phyloP scores from a whole-genome alignment of 225 moss, liverwort and hornwort species.

The Takakia lepidozioides region DNA sequence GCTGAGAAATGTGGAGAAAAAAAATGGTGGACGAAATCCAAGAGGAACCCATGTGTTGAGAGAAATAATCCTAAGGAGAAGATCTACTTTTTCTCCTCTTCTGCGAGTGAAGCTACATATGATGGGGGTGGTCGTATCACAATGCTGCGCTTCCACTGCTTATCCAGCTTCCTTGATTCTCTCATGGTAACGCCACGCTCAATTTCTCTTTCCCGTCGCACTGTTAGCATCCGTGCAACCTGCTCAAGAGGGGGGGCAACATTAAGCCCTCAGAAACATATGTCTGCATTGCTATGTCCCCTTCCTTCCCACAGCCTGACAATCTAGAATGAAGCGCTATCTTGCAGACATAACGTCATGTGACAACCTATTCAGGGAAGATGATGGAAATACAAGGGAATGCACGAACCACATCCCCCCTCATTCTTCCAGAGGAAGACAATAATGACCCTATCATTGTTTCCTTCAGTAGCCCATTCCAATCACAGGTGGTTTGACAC shows the following conservation, averaged over 20 bases:
- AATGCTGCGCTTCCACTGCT: conserved; percentile 80
- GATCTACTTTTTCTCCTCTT: conserved; percentile 32
- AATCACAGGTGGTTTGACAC: no score
- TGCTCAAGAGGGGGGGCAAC: no score
- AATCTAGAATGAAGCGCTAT: not conserved
- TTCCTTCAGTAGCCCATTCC: no score
- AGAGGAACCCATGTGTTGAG: no score
- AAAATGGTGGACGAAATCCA: no score
- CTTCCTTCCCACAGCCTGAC: no score
- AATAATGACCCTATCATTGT: no score
- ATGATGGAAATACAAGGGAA: not conserved
- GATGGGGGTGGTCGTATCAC: conserved; percentile 73
- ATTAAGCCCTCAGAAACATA: no score
- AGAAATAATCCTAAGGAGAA: no score
- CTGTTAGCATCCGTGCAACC: conserved; percentile 92
- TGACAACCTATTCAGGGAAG: not conserved
- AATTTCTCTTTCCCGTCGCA: conserved; percentile 79
- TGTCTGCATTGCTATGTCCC: not conserved
- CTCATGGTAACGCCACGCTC: conserved; percentile 60
- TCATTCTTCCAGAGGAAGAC: no score
- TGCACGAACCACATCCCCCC: not conserved
- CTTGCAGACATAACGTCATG: not conserved
- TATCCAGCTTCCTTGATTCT: conserved; percentile 84
- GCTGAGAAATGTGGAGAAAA: no score
- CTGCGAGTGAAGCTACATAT: conserved; percentile 35